phyloP scores from a whole-genome alignment of 441 rosid genomes.

The Populus tomentosa region DNA sequence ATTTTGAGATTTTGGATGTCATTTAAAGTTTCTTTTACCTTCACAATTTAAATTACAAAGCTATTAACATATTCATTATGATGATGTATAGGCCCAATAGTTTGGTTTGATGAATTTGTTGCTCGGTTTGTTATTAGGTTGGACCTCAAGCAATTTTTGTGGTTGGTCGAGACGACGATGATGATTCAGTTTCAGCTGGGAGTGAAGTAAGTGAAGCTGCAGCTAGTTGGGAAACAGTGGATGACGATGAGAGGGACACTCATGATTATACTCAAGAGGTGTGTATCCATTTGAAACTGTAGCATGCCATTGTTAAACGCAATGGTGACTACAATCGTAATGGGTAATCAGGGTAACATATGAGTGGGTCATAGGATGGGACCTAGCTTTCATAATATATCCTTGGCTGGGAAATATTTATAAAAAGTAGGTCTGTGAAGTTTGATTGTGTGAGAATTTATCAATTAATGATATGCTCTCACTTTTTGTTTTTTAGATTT shows the following conservation, averaged over 20 bases:
- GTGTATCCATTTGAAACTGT: conserved; percentile 33
- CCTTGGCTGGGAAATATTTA: not conserved
- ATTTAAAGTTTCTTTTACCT: not conserved
- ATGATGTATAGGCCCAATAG: conserved; percentile 6
- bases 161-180: conserved; percentile 90
- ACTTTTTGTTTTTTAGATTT: not conserved
- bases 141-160: conserved; percentile 98
- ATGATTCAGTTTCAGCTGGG: conserved; percentile 72
- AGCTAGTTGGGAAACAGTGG: conserved; percentile 97
- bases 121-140: conserved; percentile 51
- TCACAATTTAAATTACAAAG: not conserved
- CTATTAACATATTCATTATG: not conserved
- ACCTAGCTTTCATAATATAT: not conserved
- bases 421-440: not conserved
- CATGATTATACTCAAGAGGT: conserved; percentile 70
- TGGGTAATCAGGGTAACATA: not conserved
- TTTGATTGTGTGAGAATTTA: not conserved
- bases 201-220: conserved; percentile 85
- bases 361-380: not conserved
- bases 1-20: too few species aligned
- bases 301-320: not conserved
- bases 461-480: not conserved
- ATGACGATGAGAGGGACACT: conserved; percentile 65
- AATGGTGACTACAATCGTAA: conserved; percentile 1
- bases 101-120: conserved; percentile 20